Percentiles rank a stretch among this genome's conserved stretches.
Conservation (phyloP, 192 early-diverging fungal genomes). For the Coemansia sp. region DNA sequence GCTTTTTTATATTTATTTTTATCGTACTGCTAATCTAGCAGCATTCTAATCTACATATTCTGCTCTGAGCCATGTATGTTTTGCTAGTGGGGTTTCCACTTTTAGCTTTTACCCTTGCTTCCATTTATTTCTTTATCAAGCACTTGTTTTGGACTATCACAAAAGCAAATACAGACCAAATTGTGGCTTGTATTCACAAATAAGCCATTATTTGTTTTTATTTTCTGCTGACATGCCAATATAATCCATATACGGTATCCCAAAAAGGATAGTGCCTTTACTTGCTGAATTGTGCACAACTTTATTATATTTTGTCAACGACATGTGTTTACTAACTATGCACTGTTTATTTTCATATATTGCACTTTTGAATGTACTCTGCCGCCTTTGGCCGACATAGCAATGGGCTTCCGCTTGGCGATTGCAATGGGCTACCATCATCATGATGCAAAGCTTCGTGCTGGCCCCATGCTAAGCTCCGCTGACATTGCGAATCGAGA, state of each 20-base stretch:
- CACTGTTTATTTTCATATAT: neutral
- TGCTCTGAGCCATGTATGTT: no score
- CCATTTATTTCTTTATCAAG: slow-evolving; percentile 1
- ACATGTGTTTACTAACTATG: neutral
- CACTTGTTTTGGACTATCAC: no score
- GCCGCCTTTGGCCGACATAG: slow-evolving; percentile 10
- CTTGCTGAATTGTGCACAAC: no score
- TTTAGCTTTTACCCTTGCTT: neutral
- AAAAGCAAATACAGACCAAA: neutral
- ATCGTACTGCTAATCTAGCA: no score
- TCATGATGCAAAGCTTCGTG: slow-evolving; percentile 40
- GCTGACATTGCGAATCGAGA: slow-evolving; percentile 43
- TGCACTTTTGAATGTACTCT: neutral
- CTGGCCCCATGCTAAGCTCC: slow-evolving; percentile 35
- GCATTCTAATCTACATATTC: no score
- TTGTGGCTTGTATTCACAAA: slow-evolving; percentile 3
- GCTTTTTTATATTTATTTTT: no score
- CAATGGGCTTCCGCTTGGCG: slow-evolving; percentile 56
- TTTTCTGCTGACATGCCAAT: neutral
- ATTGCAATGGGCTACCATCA: slow-evolving; percentile 57
- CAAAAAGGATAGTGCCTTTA: no score
- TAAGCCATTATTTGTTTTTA: neutral
- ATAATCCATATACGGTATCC: neutral
- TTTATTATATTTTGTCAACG: no score
- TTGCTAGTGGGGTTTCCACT: no score